A percentile compares a stretch with the other conserved stretches of the same genome.
These are phyloP conservation scores for Pleurotus cornucopiae DNA, from an alignment of 768 basidiomycete species.

Conservation along the genomic window DNA sequence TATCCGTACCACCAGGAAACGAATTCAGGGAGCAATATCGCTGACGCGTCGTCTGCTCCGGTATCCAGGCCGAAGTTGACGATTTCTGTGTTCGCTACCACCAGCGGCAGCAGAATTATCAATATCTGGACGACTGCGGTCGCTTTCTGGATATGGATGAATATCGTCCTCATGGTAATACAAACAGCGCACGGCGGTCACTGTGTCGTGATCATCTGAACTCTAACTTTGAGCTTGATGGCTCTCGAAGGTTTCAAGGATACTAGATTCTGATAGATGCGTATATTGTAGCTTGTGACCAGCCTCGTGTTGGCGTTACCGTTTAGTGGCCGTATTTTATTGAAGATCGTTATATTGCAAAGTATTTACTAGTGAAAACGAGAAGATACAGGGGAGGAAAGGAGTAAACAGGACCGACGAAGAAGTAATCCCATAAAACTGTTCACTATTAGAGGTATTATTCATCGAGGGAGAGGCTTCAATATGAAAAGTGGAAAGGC, in stretches of 20 bases:
- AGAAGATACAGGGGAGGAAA: background rate
- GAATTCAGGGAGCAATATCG: slow-evolving; percentile 1
- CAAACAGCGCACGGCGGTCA: too few species aligned
- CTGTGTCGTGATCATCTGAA: too few species aligned
- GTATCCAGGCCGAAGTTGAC: slow-evolving; percentile 42
- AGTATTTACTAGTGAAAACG: background rate
- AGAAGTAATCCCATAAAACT: background rate
- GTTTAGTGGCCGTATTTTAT: too few species aligned
- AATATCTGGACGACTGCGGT: too few species aligned
- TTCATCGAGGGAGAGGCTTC: background rate
- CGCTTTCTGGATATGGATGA: too few species aligned
- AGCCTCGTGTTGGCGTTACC: too few species aligned
- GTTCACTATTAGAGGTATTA: background rate
- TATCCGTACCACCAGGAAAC: slow-evolving; percentile 24
- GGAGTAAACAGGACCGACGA: background rate
- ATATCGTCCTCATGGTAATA: too few species aligned
- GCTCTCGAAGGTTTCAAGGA: too few species aligned
- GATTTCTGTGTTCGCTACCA: slow-evolving; percentile 61
- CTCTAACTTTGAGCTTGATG: too few species aligned
- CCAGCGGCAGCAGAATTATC: background rate
- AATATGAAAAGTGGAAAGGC: background rate
- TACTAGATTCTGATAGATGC: too few species aligned
- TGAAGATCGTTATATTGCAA: too few species aligned
- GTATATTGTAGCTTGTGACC: too few species aligned
- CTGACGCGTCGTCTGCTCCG: background rate